Conservation (phyloP, 495 filamentous ascomycete genomes). For the Daldinia loculata region DNA sequence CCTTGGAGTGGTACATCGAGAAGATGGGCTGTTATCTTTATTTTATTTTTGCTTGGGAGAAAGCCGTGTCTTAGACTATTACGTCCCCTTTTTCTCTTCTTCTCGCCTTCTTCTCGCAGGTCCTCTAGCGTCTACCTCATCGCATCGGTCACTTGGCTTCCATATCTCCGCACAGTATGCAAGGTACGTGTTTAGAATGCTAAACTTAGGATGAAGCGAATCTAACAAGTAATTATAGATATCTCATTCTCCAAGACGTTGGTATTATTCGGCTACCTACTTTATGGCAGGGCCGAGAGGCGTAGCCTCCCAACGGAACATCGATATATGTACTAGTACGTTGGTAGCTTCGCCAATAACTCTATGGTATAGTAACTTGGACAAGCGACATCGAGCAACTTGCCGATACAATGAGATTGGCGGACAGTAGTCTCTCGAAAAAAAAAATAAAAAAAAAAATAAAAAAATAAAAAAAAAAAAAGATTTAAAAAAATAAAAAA, state of each 20-base stretch:
- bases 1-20: not conserved
- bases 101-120: not conserved
- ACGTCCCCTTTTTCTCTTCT: not conserved
- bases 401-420: not conserved
- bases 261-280: not conserved
- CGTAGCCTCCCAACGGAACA: too few relatives aligned
- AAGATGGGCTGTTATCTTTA: not conserved
- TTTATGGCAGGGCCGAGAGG: too few relatives aligned
- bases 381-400: too few relatives aligned
- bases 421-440: not conserved
- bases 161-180: not conserved
- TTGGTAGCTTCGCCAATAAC: too few relatives aligned
- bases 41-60: not conserved
- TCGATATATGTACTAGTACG: too few relatives aligned
- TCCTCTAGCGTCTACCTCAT: not conserved
- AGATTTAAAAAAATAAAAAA: not conserved
- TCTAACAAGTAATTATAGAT: not conserved
- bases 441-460: not conserved
- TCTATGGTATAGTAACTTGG: too few relatives aligned
- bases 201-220: not conserved
- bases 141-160: not conserved
- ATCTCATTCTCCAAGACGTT: not conserved
- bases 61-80: not conserved
- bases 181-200: not conserved
- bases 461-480: not conserved